Evolutionary conservation across 352 stramenopile genomes (phyloP).

Genomic region (Phytopythium delawarense): DNA sequence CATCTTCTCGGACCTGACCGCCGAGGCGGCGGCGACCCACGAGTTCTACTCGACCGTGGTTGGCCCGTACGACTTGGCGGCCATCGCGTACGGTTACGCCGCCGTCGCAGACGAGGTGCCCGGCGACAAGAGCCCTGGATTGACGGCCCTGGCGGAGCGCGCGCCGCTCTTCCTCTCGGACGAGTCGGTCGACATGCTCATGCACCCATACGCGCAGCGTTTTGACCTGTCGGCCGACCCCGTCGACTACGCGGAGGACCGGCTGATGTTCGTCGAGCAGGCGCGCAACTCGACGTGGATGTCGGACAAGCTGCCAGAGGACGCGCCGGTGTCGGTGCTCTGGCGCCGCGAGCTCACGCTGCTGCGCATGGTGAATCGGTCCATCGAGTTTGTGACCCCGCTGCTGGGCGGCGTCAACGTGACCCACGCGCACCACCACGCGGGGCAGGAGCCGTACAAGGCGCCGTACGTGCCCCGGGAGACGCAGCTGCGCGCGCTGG

Average conservation of each 20-base stretch:
- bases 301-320: constrained; percentile 37
- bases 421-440: constrained; percentile 45
- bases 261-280: constrained; percentile 39
- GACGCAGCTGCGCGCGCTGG: constrained; percentile 34
- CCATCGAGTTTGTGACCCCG: constrained; percentile 29
- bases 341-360: constrained; percentile 45
- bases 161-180: constrained; percentile 65
- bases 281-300: constrained; percentile 27
- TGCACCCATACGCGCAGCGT: constrained; percentile 47
- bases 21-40: constrained; percentile 26
- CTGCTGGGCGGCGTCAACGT: constrained; percentile 59
- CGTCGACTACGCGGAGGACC: constrained; percentile 54
- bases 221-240: constrained; percentile 60
- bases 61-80: constrained; percentile 72
- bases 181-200: constrained; percentile 32
- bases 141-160: constrained; percentile 37
- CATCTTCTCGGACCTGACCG: constrained; percentile 69
- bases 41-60: constrained; percentile 69
- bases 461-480: constrained; percentile 26
- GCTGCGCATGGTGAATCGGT: constrained; percentile 35
- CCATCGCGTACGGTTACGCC: constrained; percentile 85
- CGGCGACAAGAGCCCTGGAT: constrained; percentile 30
- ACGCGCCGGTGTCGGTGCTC: constrained; percentile 45
- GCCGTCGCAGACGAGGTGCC: constrained; percentile 38
- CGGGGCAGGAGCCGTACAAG: constrained; percentile 26